Conservation (phyloP, 2,329 filamentous ascomycete genomes). For the Phoma sp. region DNA sequence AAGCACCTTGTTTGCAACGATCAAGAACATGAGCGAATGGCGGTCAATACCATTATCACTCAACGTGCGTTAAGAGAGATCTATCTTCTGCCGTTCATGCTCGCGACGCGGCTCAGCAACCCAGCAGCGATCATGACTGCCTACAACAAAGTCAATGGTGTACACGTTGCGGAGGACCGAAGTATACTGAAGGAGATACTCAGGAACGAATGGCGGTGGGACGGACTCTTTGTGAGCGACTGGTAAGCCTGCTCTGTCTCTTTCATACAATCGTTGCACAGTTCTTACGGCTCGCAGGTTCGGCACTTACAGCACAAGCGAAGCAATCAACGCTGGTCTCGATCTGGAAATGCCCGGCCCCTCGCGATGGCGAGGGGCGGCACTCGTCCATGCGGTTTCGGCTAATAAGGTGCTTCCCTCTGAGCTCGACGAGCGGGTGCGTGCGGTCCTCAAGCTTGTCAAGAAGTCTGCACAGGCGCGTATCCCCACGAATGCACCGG, state of each 20-base stretch:
- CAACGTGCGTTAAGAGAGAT: not conserved
- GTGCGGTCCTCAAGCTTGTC: not conserved
- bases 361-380: not conserved
- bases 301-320: constrained; percentile 7
- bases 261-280: no score
- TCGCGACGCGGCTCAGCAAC: not conserved
- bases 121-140: not conserved
- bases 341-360: constrained; percentile 43
- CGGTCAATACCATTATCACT: not conserved
- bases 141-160: not conserved
- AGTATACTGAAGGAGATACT: not conserved
- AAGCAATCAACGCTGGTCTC: constrained; percentile 29
- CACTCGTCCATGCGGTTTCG: not conserved
- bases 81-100: not conserved
- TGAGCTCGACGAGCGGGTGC: not conserved
- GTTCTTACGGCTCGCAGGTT: no score
- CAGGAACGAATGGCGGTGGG: not conserved
- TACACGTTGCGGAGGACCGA: not conserved
- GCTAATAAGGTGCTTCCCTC: not conserved
- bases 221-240: not conserved
- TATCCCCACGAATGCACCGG: not conserved
- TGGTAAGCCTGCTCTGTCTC: no score
- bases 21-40: not conserved
- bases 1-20: not conserved
- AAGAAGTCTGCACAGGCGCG: not conserved